Percentiles rank a stretch among this genome's conserved stretches.
Evolutionary conservation across 371 early-diverging fungal genomes (phyloP).

Genomic region (Zopfochytrium polystomum): DNA sequence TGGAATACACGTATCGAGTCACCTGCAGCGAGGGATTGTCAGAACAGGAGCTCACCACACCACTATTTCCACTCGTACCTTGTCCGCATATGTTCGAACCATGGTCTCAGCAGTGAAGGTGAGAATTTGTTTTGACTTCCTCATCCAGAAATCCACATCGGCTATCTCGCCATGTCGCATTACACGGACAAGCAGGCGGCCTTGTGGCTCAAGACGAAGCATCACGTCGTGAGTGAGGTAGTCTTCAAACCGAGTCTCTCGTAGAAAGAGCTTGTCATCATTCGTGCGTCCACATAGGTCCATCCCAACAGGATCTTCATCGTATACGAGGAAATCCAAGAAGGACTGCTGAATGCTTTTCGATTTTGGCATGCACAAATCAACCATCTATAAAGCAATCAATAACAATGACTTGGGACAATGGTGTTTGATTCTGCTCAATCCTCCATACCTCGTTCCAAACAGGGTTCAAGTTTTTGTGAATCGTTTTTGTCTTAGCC

Average conservation of each 20-base stretch:
- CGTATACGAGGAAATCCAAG: constrained; percentile 32
- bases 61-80: too few species aligned
- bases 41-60: too few species aligned
- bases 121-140: constrained; percentile 28
- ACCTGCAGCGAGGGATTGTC: too few species aligned
- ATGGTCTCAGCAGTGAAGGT: constrained; percentile 33
- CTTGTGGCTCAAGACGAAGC: constrained; percentile 36
- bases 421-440: constrained; percentile 13
- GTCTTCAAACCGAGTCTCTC: constrained; percentile 27
- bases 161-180: constrained; percentile 34
- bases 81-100: constrained; percentile 30
- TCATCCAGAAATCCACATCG: constrained; percentile 37
- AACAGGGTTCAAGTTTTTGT: constrained; percentile 71
- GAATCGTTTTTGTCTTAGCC: constrained; percentile 60
- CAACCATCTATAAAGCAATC: background rate
- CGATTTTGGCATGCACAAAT: background rate
- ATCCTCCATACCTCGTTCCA: constrained; percentile 67
- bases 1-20: too few species aligned
- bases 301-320: constrained; percentile 31
- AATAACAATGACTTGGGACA: constrained; percentile 13
- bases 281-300: constrained; percentile 23
- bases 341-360: constrained; percentile 14
- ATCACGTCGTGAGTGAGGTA: constrained; percentile 35
- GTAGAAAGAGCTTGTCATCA: constrained; percentile 19
- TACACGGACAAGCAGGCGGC: constrained; percentile 33